Base-by-base conservation (phyloP, 306 rosid species). In the Betula pendula region DNA sequence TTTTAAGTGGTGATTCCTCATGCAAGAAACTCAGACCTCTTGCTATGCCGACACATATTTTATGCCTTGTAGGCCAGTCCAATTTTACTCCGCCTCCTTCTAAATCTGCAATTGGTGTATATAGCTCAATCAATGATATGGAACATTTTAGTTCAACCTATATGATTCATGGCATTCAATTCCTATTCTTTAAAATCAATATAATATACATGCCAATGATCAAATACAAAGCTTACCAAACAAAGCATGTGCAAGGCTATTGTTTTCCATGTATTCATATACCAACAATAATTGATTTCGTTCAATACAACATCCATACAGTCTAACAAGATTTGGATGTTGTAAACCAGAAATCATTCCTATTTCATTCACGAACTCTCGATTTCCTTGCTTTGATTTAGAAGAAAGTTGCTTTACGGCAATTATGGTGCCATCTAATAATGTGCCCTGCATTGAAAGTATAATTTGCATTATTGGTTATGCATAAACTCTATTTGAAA, bases 21-120 rank as follows among this genome's bases (percentile, higher is more conserved):
- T 92, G 93, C 49, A 92, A 93, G 80, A 88, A 92, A 68, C 91
- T 85, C 51, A 92, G 80, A 31, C 96, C 96, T 84, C 82, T 92
- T 27, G 96, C 96, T 76, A 92, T 79, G 77, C 97, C 97, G 13
- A 88, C 78, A 65, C 93, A 90, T 63, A 92, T 92, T 78, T 81
- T 84, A 74, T 62, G 77, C 84, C 96, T 90, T 71, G 89, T 83
- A 58, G 88, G 77, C 97, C 97, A 90, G 63, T 84, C 88, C 76
- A 89, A 35, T 52, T 68, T 73, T 49, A 84, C 76, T 73, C 29
- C 87, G 49, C 60, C 72, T 25, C 25, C 15, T 70, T 80, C 79
- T 8, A 76, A 77, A 76, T 86, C 93, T 90, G 73, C 24, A 78
- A 44, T 52, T 52, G 59, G 10, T 6, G 14, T 1, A 33, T 27